These are phyloP conservation scores for Pseudoperonospora humuli DNA, from an alignment of 352 stramenopile species.

Conservation along the genomic window DNA sequence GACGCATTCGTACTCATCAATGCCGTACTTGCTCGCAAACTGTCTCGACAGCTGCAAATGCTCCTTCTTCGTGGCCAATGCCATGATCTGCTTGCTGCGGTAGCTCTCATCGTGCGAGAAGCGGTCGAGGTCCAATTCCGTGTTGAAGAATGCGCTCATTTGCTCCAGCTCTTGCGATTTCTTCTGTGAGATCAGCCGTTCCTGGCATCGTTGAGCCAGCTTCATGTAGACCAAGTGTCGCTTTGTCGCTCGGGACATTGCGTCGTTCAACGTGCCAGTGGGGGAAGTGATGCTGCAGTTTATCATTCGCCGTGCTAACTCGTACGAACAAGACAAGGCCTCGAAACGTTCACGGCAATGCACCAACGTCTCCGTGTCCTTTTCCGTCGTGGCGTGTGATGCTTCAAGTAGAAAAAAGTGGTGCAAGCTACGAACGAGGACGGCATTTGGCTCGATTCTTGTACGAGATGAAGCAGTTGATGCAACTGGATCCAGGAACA, in stretches of 20 bases:
- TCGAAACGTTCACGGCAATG: slow-evolving; percentile 17
- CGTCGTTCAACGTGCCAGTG: not conserved
- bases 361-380: slow-evolving; percentile 2
- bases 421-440: slow-evolving; percentile 26
- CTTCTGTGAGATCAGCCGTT: slow-evolving; percentile 40
- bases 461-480: not conserved
- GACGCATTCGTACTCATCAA: slow-evolving; percentile 58
- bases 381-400: slow-evolving; percentile 9
- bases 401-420: slow-evolving; percentile 42
- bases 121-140: slow-evolving; percentile 43
- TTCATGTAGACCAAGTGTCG: slow-evolving; percentile 19
- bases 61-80: slow-evolving; percentile 47
- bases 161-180: slow-evolving; percentile 52
- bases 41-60: slow-evolving; percentile 37
- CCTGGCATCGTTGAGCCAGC: slow-evolving; percentile 43
- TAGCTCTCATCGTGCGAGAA: slow-evolving; percentile 49
- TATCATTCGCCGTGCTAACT: slow-evolving; percentile 7
- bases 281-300: not conserved
- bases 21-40: slow-evolving; percentile 58
- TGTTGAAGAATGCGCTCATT: slow-evolving; percentile 55
- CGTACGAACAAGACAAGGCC: slow-evolving; percentile 22
- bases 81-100: slow-evolving; percentile 34
- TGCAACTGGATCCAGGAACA: slow-evolving; percentile 4
- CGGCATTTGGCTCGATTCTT: slow-evolving; percentile 4
- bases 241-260: not conserved